Percentiles rank a stretch among this genome's conserved stretches.
Conservation (phyloP, 805 yeast genomes). For the Lachancea thermotolerans region DNA sequence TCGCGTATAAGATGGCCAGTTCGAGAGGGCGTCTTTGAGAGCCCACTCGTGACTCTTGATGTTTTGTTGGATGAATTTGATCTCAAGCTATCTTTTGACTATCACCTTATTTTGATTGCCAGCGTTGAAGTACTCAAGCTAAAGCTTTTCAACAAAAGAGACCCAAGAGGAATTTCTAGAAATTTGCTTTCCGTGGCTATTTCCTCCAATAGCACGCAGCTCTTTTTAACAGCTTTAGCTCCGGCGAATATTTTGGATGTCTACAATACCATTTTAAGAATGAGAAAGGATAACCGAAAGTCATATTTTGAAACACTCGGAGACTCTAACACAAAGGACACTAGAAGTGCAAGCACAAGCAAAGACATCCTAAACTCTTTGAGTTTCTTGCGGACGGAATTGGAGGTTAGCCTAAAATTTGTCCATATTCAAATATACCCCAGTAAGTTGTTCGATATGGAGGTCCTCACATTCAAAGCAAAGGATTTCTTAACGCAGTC, state of each 20-base stretch:
- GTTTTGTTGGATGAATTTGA: constrained; percentile 51
- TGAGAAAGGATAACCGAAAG: constrained; percentile 62
- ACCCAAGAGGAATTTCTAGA: constrained; percentile 36
- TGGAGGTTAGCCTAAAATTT: constrained; percentile 54
- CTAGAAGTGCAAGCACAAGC: constrained; percentile 19
- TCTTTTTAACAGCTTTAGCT: constrained; percentile 75
- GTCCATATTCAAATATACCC: constrained; percentile 70
- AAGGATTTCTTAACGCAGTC: constrained; percentile 49
- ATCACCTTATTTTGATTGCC: constrained; percentile 72
- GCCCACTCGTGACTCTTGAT: constrained; percentile 64
- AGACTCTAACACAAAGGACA: constrained; percentile 41
- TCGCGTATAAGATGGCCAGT: constrained; percentile 69
- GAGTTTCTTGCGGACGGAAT: constrained; percentile 50
- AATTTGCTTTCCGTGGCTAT: constrained; percentile 55
- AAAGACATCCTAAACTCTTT: constrained; percentile 27
- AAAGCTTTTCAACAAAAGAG: constrained; percentile 64
- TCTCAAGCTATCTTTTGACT: constrained; percentile 68
- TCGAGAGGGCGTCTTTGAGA: constrained; percentile 36
- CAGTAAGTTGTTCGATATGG: constrained; percentile 68
- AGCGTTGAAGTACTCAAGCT: constrained; percentile 42
- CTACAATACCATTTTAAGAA: constrained; percentile 58
- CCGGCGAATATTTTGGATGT: constrained; percentile 81
- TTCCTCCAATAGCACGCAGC: constrained; percentile 44
- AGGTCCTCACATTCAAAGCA: constrained; percentile 58
- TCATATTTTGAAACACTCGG: constrained; percentile 71